Conservation (phyloP, 2,329 filamentous ascomycete species). For the Lasiodiplodia citricola region DNA sequence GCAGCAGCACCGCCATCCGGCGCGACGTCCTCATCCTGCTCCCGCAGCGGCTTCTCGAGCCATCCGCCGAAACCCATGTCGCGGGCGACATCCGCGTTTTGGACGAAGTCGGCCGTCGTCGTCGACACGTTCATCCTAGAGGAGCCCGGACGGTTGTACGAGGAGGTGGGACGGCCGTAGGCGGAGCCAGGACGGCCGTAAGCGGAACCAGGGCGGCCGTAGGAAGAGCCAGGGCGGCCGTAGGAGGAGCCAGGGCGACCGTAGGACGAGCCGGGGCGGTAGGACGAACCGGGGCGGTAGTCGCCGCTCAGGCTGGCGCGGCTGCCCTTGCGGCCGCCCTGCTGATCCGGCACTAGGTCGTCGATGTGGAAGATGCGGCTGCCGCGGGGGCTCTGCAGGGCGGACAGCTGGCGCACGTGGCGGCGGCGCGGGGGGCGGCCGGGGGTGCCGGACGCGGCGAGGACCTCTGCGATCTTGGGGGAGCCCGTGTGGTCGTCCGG, state of each 20-base stretch:
- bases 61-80: not conserved
- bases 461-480: not conserved
- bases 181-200: too few species aligned
- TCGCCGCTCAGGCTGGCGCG: not conserved
- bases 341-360: not conserved
- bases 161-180: too few species aligned
- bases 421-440: not conserved
- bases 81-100: not conserved
- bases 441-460: not conserved
- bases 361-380: slow-evolving; percentile 17
- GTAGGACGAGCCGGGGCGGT: too few species aligned
- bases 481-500: not conserved
- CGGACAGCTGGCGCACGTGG: slow-evolving; percentile 8
- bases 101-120: not conserved
- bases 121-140: not conserved
- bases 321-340: not conserved
- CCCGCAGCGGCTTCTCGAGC: not conserved
- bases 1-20: not conserved
- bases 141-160: too few species aligned
- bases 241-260: too few species aligned
- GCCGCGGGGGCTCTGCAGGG: slow-evolving; percentile 1
- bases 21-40: too few species aligned
- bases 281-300: too few species aligned
- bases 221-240: too few species aligned
- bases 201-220: too few species aligned